A percentile compares a stretch with the other conserved stretches of the same genome.
phyloP scores from a whole-genome alignment of 495 filamentous ascomycete species.

The Daldinia vernicosa region DNA sequence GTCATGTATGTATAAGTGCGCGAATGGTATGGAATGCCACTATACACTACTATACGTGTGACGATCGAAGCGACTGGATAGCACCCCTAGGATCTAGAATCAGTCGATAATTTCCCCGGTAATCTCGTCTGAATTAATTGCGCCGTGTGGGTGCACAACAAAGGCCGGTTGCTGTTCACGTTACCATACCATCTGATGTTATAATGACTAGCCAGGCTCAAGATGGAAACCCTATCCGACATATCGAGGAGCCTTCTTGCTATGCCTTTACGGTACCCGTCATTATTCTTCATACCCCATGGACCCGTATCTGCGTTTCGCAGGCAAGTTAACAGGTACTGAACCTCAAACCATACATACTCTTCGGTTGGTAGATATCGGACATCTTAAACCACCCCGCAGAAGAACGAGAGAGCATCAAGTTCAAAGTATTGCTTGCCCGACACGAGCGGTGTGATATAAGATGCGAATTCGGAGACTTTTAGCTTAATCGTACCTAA shows the following conservation, averaged over 20 bases:
- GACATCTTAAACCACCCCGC: neutral
- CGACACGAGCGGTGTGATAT: slow-evolving; percentile 31
- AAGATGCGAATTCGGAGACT: slow-evolving; percentile 32
- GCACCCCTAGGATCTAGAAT: slow-evolving; percentile 36
- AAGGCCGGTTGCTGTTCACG: slow-evolving; percentile 25
- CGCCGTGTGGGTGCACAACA: slow-evolving; percentile 35
- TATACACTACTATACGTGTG: slow-evolving; percentile 27
- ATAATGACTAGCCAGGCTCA: slow-evolving; percentile 30
- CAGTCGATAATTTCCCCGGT: slow-evolving; percentile 39
- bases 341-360: slow-evolving; percentile 7
- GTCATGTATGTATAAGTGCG: too few species aligned
- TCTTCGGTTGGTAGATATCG: slow-evolving; percentile 5
- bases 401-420: neutral
- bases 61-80: slow-evolving; percentile 35
- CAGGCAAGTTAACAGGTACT: slow-evolving; percentile 23
- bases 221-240: slow-evolving; percentile 39
- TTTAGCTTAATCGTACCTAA: slow-evolving; percentile 24
- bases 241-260: neutral
- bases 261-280: slow-evolving; percentile 5
- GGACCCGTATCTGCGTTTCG: too few species aligned
- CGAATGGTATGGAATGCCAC: slow-evolving; percentile 27
- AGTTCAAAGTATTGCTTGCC: slow-evolving; percentile 7
- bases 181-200: slow-evolving; percentile 33
- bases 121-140: slow-evolving; percentile 41
- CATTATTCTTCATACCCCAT: slow-evolving; percentile 9